Evolutionary conservation across 78 protist genomes (phyloP).

Genomic region (Dictyostelium discoideum): DNA sequence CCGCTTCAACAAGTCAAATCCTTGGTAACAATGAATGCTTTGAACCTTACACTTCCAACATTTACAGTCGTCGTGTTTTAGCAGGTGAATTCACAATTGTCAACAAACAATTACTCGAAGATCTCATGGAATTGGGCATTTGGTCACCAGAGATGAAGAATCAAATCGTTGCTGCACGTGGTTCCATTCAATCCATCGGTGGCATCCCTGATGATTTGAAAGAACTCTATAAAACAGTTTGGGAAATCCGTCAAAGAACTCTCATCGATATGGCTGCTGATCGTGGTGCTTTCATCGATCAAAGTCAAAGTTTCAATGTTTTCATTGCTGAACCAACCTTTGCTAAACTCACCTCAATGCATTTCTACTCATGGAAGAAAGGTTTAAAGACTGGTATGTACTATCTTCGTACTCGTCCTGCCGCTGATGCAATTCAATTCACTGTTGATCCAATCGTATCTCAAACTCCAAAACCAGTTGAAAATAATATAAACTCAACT

Average conservation of each 20-base stretch:
- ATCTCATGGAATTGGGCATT: slow-evolving; percentile 92
- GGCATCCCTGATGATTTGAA: slow-evolving; percentile 94
- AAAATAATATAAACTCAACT: neutral
- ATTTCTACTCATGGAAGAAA: slow-evolving; percentile 98
- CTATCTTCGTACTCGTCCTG: slow-evolving; percentile 98
- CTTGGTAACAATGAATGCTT: slow-evolving; percentile 99
- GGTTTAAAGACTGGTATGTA: slow-evolving; percentile 99
- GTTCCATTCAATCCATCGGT: slow-evolving; percentile 93
- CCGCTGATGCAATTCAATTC: slow-evolving; percentile 98
- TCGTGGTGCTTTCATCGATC: slow-evolving; percentile 98
- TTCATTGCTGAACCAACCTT: slow-evolving; percentile 94
- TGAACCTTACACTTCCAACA: slow-evolving; percentile 99
- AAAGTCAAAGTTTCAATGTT: slow-evolving; percentile 94
- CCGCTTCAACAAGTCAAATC: slow-evolving; percentile 99
- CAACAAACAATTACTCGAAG: slow-evolving; percentile 96
- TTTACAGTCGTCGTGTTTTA: slow-evolving; percentile 96
- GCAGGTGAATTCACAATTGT: slow-evolving; percentile 98
- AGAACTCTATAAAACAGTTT: slow-evolving; percentile 96
- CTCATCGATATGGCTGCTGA: slow-evolving; percentile 99
- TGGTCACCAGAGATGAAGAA: slow-evolving; percentile 92
- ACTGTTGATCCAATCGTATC: slow-evolving; percentile 91
- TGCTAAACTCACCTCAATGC: slow-evolving; percentile 97
- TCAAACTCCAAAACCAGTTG: neutral
- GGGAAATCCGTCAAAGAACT: slow-evolving; percentile 97
- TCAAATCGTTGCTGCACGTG: slow-evolving; percentile 93